phyloP scores from a whole-genome alignment of 352 stramenopile genomes.

The Globisporangium paddicum region DNA sequence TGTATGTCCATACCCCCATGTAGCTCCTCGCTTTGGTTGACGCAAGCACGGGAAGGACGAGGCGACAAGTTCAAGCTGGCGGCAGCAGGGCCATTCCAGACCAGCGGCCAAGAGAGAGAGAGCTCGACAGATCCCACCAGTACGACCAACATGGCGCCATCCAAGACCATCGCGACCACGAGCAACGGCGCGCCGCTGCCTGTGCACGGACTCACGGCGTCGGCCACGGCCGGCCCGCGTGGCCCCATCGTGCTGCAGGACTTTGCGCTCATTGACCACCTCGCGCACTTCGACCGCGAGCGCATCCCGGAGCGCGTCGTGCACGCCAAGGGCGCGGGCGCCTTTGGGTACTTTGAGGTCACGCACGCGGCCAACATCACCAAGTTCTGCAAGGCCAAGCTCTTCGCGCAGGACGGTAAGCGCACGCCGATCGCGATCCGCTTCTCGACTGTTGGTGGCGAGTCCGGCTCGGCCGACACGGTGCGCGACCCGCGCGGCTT shows the following conservation, averaged over 20 bases:
- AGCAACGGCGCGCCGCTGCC: slow-evolving; percentile 61
- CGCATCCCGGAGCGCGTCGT: slow-evolving; percentile 91
- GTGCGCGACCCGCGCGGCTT: slow-evolving; percentile 88
- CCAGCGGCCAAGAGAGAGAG: neutral
- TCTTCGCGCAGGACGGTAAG: slow-evolving; percentile 77
- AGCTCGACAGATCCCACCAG: neutral
- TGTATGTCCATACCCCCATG: neutral
- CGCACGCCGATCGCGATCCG: slow-evolving; percentile 80
- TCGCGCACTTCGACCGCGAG: slow-evolving; percentile 92
- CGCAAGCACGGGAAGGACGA: slow-evolving; percentile 1
- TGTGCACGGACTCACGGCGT: slow-evolving; percentile 64
- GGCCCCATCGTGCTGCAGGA: slow-evolving; percentile 77
- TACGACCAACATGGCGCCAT: neutral
- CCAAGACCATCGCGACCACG: slow-evolving; percentile 14
- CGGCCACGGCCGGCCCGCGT: slow-evolving; percentile 48
- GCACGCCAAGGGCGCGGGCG: slow-evolving; percentile 87
- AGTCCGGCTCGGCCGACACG: slow-evolving; percentile 79
- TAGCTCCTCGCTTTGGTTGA: slow-evolving; percentile 3
- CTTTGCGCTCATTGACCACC: slow-evolving; percentile 85
- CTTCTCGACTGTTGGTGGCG: slow-evolving; percentile 84
- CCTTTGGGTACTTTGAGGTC: slow-evolving; percentile 91
- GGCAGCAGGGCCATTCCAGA: neutral
- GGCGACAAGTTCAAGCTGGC: slow-evolving; percentile 8
- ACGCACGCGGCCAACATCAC: slow-evolving; percentile 46
- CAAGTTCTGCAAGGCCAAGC: slow-evolving; percentile 67